Evolutionary conservation across 2,329 filamentous ascomycete genomes (phyloP).

Genomic region (Neopestalotiopsis sp.): DNA sequence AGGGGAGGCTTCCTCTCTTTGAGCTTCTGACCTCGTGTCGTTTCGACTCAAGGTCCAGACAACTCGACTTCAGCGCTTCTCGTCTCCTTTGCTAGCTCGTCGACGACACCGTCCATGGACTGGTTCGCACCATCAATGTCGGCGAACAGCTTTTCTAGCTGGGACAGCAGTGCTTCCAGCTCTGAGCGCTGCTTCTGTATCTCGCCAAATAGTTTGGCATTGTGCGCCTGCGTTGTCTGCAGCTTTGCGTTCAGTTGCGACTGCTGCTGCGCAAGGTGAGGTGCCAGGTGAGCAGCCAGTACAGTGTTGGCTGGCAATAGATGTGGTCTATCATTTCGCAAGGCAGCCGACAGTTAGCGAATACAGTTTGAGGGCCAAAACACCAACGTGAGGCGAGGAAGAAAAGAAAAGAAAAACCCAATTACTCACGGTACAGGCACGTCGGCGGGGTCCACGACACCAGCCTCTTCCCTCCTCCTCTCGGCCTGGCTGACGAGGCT

Average conservation of each 20-base stretch:
- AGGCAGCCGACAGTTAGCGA: not conserved
- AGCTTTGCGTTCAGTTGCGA: slow-evolving; percentile 62
- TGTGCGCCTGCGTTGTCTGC: slow-evolving; percentile 61
- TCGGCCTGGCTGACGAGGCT: slow-evolving; percentile 57
- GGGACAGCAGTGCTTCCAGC: slow-evolving; percentile 53
- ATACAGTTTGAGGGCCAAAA: not conserved
- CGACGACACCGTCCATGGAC: slow-evolving; percentile 46
- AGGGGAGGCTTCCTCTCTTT: not conserved
- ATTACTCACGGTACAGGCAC: slow-evolving; percentile 52
- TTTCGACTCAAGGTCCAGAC: slow-evolving; percentile 19
- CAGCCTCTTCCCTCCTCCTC: slow-evolving; percentile 39
- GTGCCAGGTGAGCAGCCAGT: slow-evolving; percentile 59
- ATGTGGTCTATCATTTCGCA: slow-evolving; percentile 49
- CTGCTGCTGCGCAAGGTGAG: slow-evolving; percentile 57
- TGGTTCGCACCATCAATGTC: slow-evolving; percentile 59
- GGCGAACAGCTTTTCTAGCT: slow-evolving; percentile 55
- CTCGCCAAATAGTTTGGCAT: slow-evolving; percentile 57
- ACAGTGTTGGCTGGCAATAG: slow-evolving; percentile 57
- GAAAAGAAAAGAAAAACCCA: not conserved
- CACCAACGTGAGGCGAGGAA: not conserved
- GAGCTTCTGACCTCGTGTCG: not conserved
- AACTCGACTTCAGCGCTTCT: slow-evolving; percentile 49
- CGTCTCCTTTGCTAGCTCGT: slow-evolving; percentile 56
- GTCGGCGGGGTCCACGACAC: slow-evolving; percentile 25
- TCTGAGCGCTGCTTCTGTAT: slow-evolving; percentile 60